These are phyloP conservation scores for Cadophora gregata DNA, from an alignment of 2,329 filamentous ascomycete genomes.

Conservation along the genomic window DNA sequence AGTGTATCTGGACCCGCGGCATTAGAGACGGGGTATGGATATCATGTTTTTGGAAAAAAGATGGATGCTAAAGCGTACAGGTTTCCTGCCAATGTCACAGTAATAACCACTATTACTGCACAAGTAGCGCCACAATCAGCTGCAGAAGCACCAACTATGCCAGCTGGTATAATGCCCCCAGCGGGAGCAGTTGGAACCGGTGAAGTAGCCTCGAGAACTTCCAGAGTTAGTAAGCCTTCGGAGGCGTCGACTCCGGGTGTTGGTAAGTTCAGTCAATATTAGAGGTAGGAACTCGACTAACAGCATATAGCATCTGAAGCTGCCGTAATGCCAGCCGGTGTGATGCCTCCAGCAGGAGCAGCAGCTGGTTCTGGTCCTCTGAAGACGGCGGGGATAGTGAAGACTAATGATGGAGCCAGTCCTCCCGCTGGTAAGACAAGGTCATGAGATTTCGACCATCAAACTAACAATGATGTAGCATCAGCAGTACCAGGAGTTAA, in stretches of 20 bases:
- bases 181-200: constrained; percentile 23
- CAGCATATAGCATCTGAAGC: constrained; percentile 18
- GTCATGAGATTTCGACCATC: neutral
- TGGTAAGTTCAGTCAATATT: constrained; percentile 7
- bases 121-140: constrained; percentile 8
- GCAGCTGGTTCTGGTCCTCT: constrained; percentile 8
- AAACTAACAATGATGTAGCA: constrained; percentile 19
- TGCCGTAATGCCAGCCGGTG: constrained; percentile 10
- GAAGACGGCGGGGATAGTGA: constrained; percentile 7
- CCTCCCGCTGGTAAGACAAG: neutral
- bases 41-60: neutral
- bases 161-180: constrained; percentile 6
- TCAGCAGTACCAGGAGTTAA: constrained; percentile 18
- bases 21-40: constrained; percentile 26
- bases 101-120: constrained; percentile 31
- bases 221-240: constrained; percentile 18
- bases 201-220: constrained; percentile 15
- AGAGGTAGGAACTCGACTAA: neutral
- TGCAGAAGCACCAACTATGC: constrained; percentile 17
- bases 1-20: constrained; percentile 36
- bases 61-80: constrained; percentile 33
- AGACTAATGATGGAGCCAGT: constrained; percentile 6
- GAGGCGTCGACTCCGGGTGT: constrained; percentile 3
- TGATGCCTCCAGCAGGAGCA: constrained; percentile 14
- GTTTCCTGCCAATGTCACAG: constrained; percentile 27